Evolutionary conservation across 768 basidiomycete species (phyloP).

Genomic region (Amanita subjunquillea): DNA sequence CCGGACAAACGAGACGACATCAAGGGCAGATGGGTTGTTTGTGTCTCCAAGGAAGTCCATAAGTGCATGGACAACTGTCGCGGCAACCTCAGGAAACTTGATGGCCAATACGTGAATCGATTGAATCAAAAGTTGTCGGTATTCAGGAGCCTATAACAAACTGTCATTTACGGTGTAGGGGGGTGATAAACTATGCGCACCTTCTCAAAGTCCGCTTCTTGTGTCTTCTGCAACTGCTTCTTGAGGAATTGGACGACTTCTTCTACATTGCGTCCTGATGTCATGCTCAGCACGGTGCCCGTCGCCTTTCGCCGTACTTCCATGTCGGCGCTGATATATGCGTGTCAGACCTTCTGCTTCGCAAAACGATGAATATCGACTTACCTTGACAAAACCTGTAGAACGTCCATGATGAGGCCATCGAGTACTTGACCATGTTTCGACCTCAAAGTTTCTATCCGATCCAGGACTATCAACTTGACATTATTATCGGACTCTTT

Average conservation of each 20-base stretch:
- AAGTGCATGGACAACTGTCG: conserved; percentile 85
- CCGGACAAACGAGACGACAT: conserved; percentile 73
- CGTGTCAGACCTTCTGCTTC: neutral
- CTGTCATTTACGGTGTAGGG: neutral
- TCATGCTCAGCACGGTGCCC: conserved; percentile 83
- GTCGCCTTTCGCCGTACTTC: conserved; percentile 94
- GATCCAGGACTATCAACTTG: conserved; percentile 92
- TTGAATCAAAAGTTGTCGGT: conserved; percentile 92
- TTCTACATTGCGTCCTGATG: conserved; percentile 89
- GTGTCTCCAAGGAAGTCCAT: conserved; percentile 95
- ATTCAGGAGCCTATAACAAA: conserved; percentile 73
- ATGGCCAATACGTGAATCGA: conserved; percentile 95
- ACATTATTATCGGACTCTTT: conserved; percentile 99
- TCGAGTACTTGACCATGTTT: conserved; percentile 88
- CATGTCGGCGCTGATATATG: conserved; percentile 72
- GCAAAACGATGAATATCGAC: neutral
- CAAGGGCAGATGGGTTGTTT: conserved; percentile 89
- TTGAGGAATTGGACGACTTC: conserved; percentile 95
- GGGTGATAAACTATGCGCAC: conserved; percentile 24
- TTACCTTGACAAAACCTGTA: conserved; percentile 81
- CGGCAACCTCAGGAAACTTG: conserved; percentile 94
- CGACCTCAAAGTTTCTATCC: conserved; percentile 70
- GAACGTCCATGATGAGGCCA: conserved; percentile 88
- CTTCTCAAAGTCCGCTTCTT: conserved; percentile 90
- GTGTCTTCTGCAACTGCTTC: conserved; percentile 92